These are phyloP conservation scores for Pyrus betulifolia DNA, from an alignment of 306 rosid species.

Conservation along the genomic window DNA sequence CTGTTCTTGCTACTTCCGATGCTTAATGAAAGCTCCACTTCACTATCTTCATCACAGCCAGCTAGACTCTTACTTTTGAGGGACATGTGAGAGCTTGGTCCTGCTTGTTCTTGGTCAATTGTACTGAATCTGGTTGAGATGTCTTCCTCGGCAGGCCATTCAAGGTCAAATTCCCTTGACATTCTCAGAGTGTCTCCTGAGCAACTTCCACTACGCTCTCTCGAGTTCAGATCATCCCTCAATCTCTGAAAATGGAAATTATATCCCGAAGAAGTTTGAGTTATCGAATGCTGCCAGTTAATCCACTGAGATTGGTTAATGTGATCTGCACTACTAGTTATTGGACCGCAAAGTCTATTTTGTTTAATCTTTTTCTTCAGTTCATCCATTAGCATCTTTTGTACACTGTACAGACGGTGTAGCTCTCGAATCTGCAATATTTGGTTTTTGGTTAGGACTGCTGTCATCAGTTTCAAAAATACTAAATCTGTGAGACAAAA, in stretches of 20 bases:
- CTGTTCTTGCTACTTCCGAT: constrained; percentile 60
- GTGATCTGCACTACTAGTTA: constrained; percentile 22
- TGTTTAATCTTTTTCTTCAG: constrained; percentile 37
- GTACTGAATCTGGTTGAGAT: constrained; percentile 28
- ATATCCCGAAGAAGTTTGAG: constrained; percentile 18
- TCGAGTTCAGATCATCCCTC: constrained; percentile 44
- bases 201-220: constrained; percentile 78
- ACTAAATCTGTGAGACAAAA: background rate
- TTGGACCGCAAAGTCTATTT: constrained; percentile 26
- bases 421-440: constrained; percentile 71
- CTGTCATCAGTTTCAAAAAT: background rate
- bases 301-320: constrained; percentile 26
- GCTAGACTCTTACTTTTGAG: constrained; percentile 27
- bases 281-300: constrained; percentile 24
- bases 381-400: constrained; percentile 72
- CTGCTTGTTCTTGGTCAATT: constrained; percentile 40
- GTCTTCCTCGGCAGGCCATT: constrained; percentile 51
- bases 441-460: background rate
- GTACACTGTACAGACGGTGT: constrained; percentile 69
- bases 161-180: constrained; percentile 64
- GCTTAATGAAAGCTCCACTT: constrained; percentile 83
- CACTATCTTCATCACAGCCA: constrained; percentile 45
- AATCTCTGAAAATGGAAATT: constrained; percentile 34
- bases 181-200: constrained; percentile 50
- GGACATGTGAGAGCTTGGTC: constrained; percentile 32